Conservation (phyloP, 2,329 filamentous ascomycete genomes). For the Apiospora pterosperma region DNA sequence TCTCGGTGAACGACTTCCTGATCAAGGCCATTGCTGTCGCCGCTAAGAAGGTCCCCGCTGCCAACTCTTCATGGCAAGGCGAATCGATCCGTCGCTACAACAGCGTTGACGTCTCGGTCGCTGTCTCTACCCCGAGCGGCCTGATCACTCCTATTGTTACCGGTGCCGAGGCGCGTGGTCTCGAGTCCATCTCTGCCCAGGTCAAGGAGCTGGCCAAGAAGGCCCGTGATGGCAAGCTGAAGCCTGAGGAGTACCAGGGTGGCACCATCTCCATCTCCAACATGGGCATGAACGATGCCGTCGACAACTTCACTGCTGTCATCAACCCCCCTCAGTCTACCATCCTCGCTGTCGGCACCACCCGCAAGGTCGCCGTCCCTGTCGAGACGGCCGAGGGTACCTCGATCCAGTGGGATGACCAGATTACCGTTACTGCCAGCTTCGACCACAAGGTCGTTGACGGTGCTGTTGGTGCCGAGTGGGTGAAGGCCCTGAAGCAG, state of each 20-base stretch:
- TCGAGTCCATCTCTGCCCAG: slow-evolving; percentile 80
- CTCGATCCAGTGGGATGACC: slow-evolving; percentile 87
- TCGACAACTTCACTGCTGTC: slow-evolving; percentile 96
- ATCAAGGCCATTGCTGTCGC: slow-evolving; percentile 93
- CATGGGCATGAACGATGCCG: slow-evolving; percentile 98
- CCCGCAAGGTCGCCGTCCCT: slow-evolving; percentile 90
- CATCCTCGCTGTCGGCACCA: slow-evolving; percentile 92
- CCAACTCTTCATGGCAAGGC: slow-evolving; percentile 93
- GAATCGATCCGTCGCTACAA: slow-evolving; percentile 91
- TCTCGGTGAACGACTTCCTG: slow-evolving; percentile 99
- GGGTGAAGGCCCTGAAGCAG: slow-evolving; percentile 96
- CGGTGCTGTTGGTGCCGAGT: slow-evolving; percentile 92
- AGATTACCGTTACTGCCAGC: slow-evolving; percentile 90
- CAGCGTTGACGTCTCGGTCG: slow-evolving; percentile 91
- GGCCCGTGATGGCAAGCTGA: slow-evolving; percentile 94
- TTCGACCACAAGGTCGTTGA: slow-evolving; percentile 99
- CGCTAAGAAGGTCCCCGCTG: slow-evolving; percentile 87
- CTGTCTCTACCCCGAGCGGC: slow-evolving; percentile 86
- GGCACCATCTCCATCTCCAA: slow-evolving; percentile 99
- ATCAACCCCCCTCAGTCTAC: slow-evolving; percentile 98
- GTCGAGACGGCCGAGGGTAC: slow-evolving; percentile 81
- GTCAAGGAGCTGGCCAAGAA: slow-evolving; percentile 98
- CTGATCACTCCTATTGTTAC: slow-evolving; percentile 98
- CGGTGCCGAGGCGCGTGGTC: slow-evolving; percentile 80
- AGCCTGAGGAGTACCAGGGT: slow-evolving; percentile 99